Conservation (phyloP, 805 yeast species). For the Nakazawaea siamensis region DNA sequence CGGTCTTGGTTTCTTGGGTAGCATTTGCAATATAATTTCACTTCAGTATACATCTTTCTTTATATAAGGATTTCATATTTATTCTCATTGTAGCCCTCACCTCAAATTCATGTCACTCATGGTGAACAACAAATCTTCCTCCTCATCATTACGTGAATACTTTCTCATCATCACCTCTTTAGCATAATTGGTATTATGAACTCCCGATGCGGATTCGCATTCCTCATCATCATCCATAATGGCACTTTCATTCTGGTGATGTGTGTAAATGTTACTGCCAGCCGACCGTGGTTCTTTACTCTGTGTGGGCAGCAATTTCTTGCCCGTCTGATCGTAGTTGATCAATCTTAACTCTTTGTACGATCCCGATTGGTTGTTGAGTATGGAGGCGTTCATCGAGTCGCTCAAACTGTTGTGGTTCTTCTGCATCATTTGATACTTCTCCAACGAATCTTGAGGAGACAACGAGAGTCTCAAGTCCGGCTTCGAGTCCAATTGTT, state of each 20-base stretch:
- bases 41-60: too few relatives aligned
- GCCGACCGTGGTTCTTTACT: slow-evolving; percentile 1
- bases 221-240: slow-evolving; percentile 25
- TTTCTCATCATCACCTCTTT: not conserved
- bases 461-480: slow-evolving; percentile 23
- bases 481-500: slow-evolving; percentile 27
- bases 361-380: slow-evolving; percentile 5
- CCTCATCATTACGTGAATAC: slow-evolving; percentile 37
- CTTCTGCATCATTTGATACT: slow-evolving; percentile 12
- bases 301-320: not conserved
- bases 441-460: slow-evolving; percentile 13
- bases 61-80: not conserved
- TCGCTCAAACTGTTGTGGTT: slow-evolving; percentile 13
- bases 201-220: slow-evolving; percentile 4
- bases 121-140: slow-evolving; percentile 58
- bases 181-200: not conserved
- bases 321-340: slow-evolving; percentile 6
- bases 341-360: slow-evolving; percentile 6
- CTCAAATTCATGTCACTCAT: slow-evolving; percentile 57
- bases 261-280: too few relatives aligned
- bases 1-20: too few relatives aligned
- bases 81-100: not conserved
- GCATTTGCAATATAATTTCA: too few relatives aligned
- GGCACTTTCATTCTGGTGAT: slow-evolving; percentile 21
- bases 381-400: slow-evolving; percentile 10